Base-by-base conservation (phyloP, 805 yeast genomes). In the Schizosaccharomyces japonicus region DNA sequence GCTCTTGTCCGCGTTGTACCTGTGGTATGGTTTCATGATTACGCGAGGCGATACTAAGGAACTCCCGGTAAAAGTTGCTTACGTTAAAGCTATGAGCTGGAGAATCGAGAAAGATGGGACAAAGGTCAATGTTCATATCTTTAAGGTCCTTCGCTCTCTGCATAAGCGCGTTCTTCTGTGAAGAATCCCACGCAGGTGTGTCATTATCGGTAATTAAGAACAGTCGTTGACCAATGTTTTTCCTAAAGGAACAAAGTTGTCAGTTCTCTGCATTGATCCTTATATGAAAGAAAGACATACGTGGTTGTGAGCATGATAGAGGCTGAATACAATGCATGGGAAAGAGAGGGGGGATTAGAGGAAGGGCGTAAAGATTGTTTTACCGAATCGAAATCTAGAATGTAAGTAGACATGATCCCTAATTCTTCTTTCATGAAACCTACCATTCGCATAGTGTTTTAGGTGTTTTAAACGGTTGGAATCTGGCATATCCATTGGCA, bases 191-290 rank as follows among this genome's bases (percentile, higher is more conserved):
- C 52, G 63, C 69, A 0, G 95, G 95, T 44, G 60, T 61, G 53
- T 79, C 90, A 57, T 78, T 75, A 57, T 77, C 79, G 0, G 94
- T 81, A 55, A 84, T 72, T 56, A 83, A 62, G 52, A 82, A 70
- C 2, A 81, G 61, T 54, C 78, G 75, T 52, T 71, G 72, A 19
- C 23, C 42, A 17, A 15, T 19, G 13, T 36, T 36, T 19, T 36
- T n/a, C n/a, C n/a, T n/a, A n/a, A n/a, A n/a, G n/a, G n/a, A n/a
- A n/a, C n/a, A n/a, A 40, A 67, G 68, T 46, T 72, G 72, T 57
- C 68, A 77, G 23, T 58, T 62, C 11, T 58, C 58, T 15, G 64
- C 63, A 3, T 60, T 58, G 32, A 63, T 57, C 13, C 63, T 56
- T 30, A 30, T 30, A 30, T 10, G 32, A 30, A 30, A 30, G 13